Conservation (phyloP, 164 flowering plant species). For the Macadamia tetraphylla region DNA sequence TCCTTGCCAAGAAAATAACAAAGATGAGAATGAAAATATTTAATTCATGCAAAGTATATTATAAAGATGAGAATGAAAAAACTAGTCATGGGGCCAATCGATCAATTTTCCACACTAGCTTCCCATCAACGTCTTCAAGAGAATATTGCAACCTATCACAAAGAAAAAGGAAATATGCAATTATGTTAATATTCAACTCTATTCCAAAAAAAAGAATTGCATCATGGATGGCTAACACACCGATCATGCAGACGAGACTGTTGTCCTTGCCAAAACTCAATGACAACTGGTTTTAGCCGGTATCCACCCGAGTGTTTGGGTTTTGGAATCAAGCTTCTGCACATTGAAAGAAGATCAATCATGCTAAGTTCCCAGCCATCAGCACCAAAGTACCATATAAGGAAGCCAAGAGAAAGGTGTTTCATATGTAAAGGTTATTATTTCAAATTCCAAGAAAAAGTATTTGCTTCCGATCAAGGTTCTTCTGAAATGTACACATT, state of each 20-base stretch:
- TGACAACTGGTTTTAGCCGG: slow-evolving; percentile 67
- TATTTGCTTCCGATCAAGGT: too few species aligned
- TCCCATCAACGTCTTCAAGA: slow-evolving; percentile 48
- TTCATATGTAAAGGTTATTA: too few species aligned
- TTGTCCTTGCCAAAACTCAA: slow-evolving; percentile 98
- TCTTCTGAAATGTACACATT: too few species aligned
- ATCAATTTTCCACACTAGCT: slow-evolving; percentile 47
- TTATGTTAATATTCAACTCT: neutral
- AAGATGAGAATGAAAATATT: slow-evolving; percentile 17
- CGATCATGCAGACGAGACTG: slow-evolving; percentile 89
- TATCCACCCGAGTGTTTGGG: slow-evolving; percentile 95
- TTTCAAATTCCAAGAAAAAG: too few species aligned
- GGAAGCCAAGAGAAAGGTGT: too few species aligned
- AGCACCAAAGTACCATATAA: too few species aligned
- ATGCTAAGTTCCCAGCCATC: slow-evolving; percentile 3
- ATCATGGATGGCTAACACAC: slow-evolving; percentile 24
- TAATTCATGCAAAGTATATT: neutral
- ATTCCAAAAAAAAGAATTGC: neutral
- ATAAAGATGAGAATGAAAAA: slow-evolving; percentile 20
- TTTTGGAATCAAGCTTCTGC: slow-evolving; percentile 85
- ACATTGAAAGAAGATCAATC: slow-evolving; percentile 8
- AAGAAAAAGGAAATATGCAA: neutral
- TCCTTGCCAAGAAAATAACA: slow-evolving; percentile 1
- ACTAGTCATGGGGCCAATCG: slow-evolving; percentile 72
- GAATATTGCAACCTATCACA: slow-evolving; percentile 55